phyloP scores from a whole-genome alignment of 2,329 filamentous ascomycete species.

The Penicillium sclerotigenum region DNA sequence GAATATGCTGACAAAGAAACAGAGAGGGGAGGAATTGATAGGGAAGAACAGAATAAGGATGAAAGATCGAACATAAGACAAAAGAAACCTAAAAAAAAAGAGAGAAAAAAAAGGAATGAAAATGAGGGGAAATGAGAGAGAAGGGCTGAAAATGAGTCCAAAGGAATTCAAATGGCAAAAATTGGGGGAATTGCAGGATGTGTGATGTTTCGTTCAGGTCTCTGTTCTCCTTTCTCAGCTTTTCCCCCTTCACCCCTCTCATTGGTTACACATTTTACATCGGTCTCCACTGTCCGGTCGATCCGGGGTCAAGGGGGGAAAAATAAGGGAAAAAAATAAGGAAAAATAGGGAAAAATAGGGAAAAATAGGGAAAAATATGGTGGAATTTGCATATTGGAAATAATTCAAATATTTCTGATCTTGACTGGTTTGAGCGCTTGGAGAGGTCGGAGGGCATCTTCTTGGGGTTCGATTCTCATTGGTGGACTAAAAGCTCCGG shows the following conservation, averaged over 20 bases:
- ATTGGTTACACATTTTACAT: slow-evolving; percentile 18
- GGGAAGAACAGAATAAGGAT: too few species aligned
- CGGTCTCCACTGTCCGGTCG: slow-evolving; percentile 22
- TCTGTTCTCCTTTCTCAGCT: neutral
- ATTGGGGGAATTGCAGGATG: neutral
- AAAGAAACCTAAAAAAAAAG: too few species aligned
- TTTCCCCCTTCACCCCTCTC: neutral
- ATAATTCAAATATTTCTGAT: too few species aligned
- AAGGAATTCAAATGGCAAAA: neutral
- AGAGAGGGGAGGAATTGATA: neutral
- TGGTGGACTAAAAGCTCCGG: slow-evolving; percentile 21
- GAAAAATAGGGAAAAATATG: neutral
- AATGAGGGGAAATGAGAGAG: neutral
- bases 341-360: too few species aligned
- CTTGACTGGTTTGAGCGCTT: neutral
- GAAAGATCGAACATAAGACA: too few species aligned
- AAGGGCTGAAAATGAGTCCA: slow-evolving; percentile 1
- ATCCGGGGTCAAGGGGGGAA: slow-evolving; percentile 27
- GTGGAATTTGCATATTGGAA: too few species aligned
- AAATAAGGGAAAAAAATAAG: too few species aligned
- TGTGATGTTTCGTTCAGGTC: neutral
- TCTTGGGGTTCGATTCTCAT: slow-evolving; percentile 2
- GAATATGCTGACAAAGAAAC: slow-evolving; percentile 13
- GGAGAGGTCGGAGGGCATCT: neutral
- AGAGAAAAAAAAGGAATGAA: slow-evolving; percentile 1